Evolutionary conservation across 345 rosid genomes (phyloP).

Genomic region (Excoecaria agallocha): DNA sequence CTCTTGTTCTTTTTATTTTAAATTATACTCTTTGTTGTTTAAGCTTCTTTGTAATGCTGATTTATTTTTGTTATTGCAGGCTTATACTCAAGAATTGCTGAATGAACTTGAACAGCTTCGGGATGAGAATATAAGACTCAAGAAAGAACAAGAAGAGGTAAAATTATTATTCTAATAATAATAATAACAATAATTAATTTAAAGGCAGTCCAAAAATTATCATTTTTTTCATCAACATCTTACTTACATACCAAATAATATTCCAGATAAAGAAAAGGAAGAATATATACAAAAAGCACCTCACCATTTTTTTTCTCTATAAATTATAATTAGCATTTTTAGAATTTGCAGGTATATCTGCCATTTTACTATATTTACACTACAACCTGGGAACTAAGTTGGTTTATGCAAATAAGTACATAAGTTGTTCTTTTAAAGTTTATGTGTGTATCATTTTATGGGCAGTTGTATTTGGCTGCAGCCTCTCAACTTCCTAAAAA

Average conservation of each 20-base stretch:
- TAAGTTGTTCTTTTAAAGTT: background rate
- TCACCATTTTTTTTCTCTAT: background rate
- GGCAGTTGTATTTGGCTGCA: conserved; percentile 48
- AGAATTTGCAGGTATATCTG: background rate
- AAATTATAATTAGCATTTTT: background rate
- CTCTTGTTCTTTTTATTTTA: background rate
- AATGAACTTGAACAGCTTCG: conserved; percentile 46
- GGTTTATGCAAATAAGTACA: background rate
- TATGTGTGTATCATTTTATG: conserved; percentile 12
- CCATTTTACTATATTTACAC: background rate
- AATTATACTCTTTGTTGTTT: background rate
- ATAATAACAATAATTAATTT: no score
- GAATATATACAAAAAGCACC: no score
- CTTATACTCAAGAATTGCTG: conserved; percentile 66
- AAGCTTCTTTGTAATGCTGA: background rate
- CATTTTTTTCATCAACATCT: background rate
- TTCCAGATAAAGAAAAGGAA: no score
- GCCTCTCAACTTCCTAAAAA: conserved; percentile 45
- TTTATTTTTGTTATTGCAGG: conserved; percentile 38
- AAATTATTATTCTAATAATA: conserved; percentile 5
- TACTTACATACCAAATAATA: background rate
- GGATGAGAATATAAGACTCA: conserved; percentile 67
- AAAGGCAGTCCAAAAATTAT: no score
- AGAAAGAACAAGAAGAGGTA: conserved; percentile 63
- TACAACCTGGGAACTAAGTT: background rate